Evolutionary conservation across 495 filamentous ascomycete species (phyloP).

Genomic region (Penicillium maclennaniae): DNA sequence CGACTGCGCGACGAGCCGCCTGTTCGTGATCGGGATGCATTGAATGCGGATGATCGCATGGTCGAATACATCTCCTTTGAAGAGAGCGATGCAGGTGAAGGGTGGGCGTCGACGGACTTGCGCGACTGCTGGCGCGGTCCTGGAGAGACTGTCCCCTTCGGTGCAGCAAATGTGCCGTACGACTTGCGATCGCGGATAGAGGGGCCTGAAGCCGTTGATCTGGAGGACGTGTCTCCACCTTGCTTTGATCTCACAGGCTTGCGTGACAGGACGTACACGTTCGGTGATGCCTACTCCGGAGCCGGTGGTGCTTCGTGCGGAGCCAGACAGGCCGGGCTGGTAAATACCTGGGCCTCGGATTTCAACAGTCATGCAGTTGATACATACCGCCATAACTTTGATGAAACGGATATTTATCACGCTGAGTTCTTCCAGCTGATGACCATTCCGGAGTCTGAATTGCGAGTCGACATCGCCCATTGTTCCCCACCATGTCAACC

Average conservation of each 20-base stretch:
- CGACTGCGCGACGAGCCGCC: neutral
- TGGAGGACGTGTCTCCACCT: conserved; percentile 7
- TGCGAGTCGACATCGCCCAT: conserved; percentile 68
- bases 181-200: neutral
- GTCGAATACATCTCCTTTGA: conserved; percentile 28
- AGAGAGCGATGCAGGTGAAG: conserved; percentile 21
- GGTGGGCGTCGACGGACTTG: conserved; percentile 9
- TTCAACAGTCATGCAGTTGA: conserved; percentile 48
- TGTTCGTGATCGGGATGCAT: neutral
- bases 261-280: conserved; percentile 46
- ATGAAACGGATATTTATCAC: conserved; percentile 39
- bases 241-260: conserved; percentile 20
- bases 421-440: conserved; percentile 28
- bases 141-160: conserved; percentile 27
- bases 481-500: conserved; percentile 81
- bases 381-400: conserved; percentile 61
- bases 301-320: conserved; percentile 73
- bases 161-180: conserved; percentile 5
- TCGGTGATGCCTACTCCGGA: conserved; percentile 72
- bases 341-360: conserved; percentile 62
- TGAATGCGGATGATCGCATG: conserved; percentile 10
- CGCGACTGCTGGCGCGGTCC: conserved; percentile 29
- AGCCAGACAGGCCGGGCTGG: conserved; percentile 58
- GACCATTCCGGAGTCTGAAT: conserved; percentile 21
- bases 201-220: conserved; percentile 5